Evolutionary conservation across 1,284 basidiomycete species (phyloP).

Genomic region (Pascua sp.): DNA sequence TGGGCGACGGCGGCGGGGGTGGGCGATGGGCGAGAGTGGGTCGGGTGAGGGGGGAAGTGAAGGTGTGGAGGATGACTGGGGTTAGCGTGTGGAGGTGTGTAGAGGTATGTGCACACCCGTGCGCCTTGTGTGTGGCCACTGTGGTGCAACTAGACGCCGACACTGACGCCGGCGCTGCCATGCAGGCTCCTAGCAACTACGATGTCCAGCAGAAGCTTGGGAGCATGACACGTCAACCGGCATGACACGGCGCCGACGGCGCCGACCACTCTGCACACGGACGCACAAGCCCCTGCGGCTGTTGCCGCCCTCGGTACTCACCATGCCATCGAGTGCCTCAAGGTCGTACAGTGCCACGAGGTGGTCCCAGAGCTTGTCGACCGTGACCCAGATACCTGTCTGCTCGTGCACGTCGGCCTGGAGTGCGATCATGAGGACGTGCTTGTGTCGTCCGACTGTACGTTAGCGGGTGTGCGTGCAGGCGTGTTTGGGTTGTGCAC

Average conservation of each 20-base stretch:
- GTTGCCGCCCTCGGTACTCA: slow-evolving; percentile 48
- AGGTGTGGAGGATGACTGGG: slow-evolving; percentile 15
- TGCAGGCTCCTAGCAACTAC: no score
- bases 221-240: no score
- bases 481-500: not conserved
- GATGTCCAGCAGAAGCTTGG: no score
- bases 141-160: no score
- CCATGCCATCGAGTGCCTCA: slow-evolving; percentile 69
- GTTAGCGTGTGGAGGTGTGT: slow-evolving; percentile 4
- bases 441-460: slow-evolving; percentile 38
- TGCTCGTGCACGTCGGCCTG: slow-evolving; percentile 33
- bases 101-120: no score
- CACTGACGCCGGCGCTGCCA: not conserved
- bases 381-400: slow-evolving; percentile 50
- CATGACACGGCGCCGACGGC: no score
- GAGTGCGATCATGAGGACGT: slow-evolving; percentile 37
- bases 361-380: slow-evolving; percentile 70
- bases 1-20: slow-evolving; percentile 13
- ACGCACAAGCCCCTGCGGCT: no score
- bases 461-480: not conserved
- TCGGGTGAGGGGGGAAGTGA: slow-evolving; percentile 18
- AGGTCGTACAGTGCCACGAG: slow-evolving; percentile 68
- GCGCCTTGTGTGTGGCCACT: no score
- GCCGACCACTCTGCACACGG: no score
- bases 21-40: slow-evolving; percentile 16